Base-by-base conservation (phyloP, 768 basidiomycete genomes). In the Auriscalpium orientale region DNA sequence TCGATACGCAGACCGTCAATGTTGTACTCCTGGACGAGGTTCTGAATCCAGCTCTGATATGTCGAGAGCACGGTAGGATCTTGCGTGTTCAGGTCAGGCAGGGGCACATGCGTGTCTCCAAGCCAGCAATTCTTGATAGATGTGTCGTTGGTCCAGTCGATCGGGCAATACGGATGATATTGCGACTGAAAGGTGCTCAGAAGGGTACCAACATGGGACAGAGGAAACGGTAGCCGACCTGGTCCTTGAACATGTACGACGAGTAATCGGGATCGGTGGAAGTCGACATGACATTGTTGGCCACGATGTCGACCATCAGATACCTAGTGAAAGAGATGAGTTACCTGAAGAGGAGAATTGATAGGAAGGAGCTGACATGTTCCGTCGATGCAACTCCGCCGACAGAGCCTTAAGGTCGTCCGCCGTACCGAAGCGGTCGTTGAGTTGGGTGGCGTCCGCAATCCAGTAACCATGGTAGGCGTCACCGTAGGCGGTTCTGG, bases 1-100 rank as follows among this genome's bases (percentile, higher is more conserved):
- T 93, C 91, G 66, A 94, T 87, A 49, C 91, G 84, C 56, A 95
- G 79, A n/a, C 91, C 89, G 67, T 94, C 91, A 57, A 95, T 84
- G 33, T 71, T 72, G 67, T 87, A 92, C 58, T 84, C 82, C 54
- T 79, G 58, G 34, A 93, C 85, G 16, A 93, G 74, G 35, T 77
- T 68, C 40, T 72, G 68, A 62, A 93, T 82, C 91, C 90, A 93
- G 8, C 71, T 65, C 28, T 81, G 78, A 68, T 86, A 92, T 37
- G 73, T 75, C 10, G 76, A 71, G 35, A 81, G 74, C 44, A 94
- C 89, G 35, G 71, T 71, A 8, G 80, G 71, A 58, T 89, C 80
- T 62, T 80, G 76, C 12, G 90, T 93, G 71, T 94, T 82, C 57
- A 94, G 64, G 67, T 95, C 92, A 0, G 88, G 81, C 0, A 93